Evolutionary conservation across 345 rosid species (phyloP).

Genomic region (Melaleuca alternifolia): DNA sequence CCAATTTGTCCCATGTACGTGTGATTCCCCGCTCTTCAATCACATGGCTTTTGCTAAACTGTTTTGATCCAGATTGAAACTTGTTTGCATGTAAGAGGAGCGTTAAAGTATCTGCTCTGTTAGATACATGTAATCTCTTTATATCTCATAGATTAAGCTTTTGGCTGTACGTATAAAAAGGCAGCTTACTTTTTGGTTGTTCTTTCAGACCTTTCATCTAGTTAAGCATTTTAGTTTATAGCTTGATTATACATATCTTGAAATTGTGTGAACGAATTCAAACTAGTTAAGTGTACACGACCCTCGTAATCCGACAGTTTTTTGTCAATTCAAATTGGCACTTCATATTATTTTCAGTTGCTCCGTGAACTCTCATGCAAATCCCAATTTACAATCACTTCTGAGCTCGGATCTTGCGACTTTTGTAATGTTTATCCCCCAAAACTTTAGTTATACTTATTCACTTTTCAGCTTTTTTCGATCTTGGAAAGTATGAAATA

Average conservation of each 20-base stretch:
- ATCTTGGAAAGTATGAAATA: neutral
- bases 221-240: neutral
- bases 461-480: neutral
- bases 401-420: neutral
- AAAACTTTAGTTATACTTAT: neutral
- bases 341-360: neutral
- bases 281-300: neutral
- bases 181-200: neutral
- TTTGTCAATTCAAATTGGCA: neutral
- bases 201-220: neutral
- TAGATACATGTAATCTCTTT: neutral
- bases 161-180: neutral
- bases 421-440: neutral
- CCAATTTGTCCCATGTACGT: accelerated
- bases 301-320: neutral
- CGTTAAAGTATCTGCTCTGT: neutral
- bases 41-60: accelerated
- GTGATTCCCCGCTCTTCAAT: neutral
- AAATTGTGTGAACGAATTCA: neutral
- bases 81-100: neutral
- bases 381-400: neutral
- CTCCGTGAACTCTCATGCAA: neutral
- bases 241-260: neutral
- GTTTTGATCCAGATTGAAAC: neutral
- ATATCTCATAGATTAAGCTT: neutral